These are phyloP conservation scores for Nakaseomyces delphensis DNA, from an alignment of 1,139 yeast species.

Conservation along the genomic window DNA sequence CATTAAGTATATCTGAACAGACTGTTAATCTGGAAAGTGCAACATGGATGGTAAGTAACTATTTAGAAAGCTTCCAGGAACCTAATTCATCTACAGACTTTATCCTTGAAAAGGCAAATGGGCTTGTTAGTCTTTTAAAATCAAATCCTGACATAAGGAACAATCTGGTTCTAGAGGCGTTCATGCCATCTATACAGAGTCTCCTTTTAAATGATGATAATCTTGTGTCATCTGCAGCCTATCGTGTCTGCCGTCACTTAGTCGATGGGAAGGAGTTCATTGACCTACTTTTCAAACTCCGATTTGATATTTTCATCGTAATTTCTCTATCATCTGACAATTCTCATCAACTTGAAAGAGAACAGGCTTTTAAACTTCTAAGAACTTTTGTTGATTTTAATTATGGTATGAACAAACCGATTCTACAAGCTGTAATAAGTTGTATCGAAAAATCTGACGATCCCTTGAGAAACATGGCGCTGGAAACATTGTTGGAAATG, in stretches of 20 bases:
- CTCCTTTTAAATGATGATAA: constrained; percentile 51
- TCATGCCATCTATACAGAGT: constrained; percentile 51
- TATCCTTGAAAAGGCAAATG: constrained; percentile 54
- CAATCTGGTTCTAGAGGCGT: constrained; percentile 56
- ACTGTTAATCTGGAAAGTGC: constrained; percentile 23
- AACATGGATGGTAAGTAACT: constrained; percentile 43
- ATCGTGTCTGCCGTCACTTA: constrained; percentile 60
- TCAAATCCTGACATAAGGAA: constrained; percentile 53
- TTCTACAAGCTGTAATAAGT: constrained; percentile 63
- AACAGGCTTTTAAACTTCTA: constrained; percentile 68
- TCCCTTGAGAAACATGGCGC: constrained; percentile 44
- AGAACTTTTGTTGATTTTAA: constrained; percentile 51
- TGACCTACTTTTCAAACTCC: constrained; percentile 40
- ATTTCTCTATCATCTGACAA: constrained; percentile 53
- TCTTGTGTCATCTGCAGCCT: constrained; percentile 68
- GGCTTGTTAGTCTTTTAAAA: constrained; percentile 48
- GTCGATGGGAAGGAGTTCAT: constrained; percentile 47
- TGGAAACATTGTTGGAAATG: constrained; percentile 66
- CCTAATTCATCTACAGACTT: constrained; percentile 39
- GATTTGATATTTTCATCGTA: constrained; percentile 55
- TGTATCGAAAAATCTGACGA: constrained; percentile 59
- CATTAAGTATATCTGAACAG: constrained; percentile 4
- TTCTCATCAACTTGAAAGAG: constrained; percentile 52
- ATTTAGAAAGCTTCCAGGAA: constrained; percentile 39
- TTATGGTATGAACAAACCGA: constrained; percentile 49